Evolutionary conservation across 148 eudicot species (phyloP).

Genomic region (Bassia scoparia): DNA sequence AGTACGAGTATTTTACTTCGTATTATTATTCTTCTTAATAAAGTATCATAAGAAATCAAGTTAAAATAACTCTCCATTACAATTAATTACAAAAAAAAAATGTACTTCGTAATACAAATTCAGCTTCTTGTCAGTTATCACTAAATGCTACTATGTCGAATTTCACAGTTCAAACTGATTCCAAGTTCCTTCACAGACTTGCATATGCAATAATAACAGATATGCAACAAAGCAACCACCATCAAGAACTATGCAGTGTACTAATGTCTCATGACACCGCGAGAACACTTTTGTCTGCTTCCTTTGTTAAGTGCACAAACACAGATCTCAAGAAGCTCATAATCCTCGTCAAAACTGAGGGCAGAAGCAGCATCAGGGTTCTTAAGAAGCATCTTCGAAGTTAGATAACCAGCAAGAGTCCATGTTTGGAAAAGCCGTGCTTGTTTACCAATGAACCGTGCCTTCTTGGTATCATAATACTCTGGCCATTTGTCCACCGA

Average conservation of each 20-base stretch:
- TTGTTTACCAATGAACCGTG: conserved; percentile 79
- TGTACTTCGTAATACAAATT: too few relatives aligned
- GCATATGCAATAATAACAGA: neutral
- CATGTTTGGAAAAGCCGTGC: conserved; percentile 79
- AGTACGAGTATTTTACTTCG: too few relatives aligned
- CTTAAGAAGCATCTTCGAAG: conserved; percentile 64
- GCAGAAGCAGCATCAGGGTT: conserved; percentile 68
- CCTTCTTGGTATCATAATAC: conserved; percentile 71
- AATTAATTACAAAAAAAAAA: too few relatives aligned
- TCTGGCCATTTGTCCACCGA: conserved; percentile 78
- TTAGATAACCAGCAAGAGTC: conserved; percentile 81
- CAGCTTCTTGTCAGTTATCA: too few relatives aligned
- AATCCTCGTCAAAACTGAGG: conserved; percentile 74
- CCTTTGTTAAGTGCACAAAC: conserved; percentile 66
- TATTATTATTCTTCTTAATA: too few relatives aligned
- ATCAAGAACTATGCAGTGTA: neutral
- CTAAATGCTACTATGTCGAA: too few relatives aligned
- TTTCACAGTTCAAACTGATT: neutral
- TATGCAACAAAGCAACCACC: neutral
- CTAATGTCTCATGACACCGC: conserved; percentile 38
- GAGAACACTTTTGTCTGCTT: conserved; percentile 63
- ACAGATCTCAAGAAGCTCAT: conserved; percentile 74
- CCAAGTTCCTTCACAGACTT: neutral
- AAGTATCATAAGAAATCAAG: too few relatives aligned
- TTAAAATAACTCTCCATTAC: too few relatives aligned